Percentiles rank a stretch among this genome's conserved stretches.
These are phyloP conservation scores for Xylaria cubensis DNA, from an alignment of 495 filamentous ascomycete species.

Conservation along the genomic window DNA sequence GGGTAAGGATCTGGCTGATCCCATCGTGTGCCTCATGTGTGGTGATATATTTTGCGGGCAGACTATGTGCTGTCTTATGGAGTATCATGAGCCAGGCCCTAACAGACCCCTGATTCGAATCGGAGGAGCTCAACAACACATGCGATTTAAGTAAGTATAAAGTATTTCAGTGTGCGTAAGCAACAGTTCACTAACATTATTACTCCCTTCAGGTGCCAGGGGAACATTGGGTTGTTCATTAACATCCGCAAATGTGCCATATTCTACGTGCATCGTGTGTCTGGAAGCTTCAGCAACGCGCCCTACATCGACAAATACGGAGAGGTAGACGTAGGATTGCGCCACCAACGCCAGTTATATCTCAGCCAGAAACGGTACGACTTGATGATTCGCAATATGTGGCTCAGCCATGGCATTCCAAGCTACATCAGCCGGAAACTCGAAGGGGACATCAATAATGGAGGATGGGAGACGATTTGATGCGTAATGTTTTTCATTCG, in stretches of 20 bases:
- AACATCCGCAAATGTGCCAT: constrained; percentile 95
- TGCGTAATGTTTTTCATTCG: background rate
- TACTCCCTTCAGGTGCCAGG: constrained; percentile 70
- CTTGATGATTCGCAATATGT: constrained; percentile 79
- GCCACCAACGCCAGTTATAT: constrained; percentile 83
- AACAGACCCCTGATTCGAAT: constrained; percentile 51
- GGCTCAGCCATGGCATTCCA: constrained; percentile 88
- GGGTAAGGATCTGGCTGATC: constrained; percentile 87
- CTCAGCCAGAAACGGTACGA: constrained; percentile 95
- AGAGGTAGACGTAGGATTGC: constrained; percentile 85
- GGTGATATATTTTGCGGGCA: constrained; percentile 96
- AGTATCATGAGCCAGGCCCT: constrained; percentile 52
- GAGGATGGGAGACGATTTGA: constrained; percentile 93
- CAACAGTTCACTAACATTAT: constrained; percentile 31
- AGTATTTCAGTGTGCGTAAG: background rate
- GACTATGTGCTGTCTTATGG: constrained; percentile 83
- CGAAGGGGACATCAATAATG: constrained; percentile 93
- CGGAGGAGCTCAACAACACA: constrained; percentile 90
- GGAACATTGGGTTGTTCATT: constrained; percentile 88
- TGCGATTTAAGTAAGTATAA: constrained; percentile 72
- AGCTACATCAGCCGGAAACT: constrained; percentile 86
- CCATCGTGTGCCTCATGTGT: constrained; percentile 91
- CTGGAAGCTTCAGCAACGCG: constrained; percentile 83
- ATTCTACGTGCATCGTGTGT: constrained; percentile 79
- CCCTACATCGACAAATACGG: constrained; percentile 96